These are phyloP conservation scores for Malus hybrid DNA, from an alignment of 331 rosid genomes.

Conservation along the genomic window DNA sequence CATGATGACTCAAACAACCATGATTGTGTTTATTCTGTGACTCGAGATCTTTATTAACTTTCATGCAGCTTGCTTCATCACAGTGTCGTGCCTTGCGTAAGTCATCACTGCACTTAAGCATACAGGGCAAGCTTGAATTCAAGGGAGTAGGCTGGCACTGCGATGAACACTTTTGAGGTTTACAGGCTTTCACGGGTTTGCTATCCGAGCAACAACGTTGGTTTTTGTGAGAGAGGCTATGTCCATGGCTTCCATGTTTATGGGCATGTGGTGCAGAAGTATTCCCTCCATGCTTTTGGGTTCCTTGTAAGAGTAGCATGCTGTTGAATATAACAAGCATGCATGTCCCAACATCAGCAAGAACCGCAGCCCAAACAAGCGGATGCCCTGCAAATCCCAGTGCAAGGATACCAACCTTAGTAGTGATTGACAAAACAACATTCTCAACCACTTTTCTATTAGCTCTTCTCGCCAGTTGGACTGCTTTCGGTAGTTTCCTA, in stretches of 20 bases:
- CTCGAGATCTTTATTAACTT: constrained; percentile 16
- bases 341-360: constrained; percentile 92
- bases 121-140: constrained; percentile 26
- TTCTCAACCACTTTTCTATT: constrained; percentile 57
- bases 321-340: constrained; percentile 73
- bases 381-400: constrained; percentile 82
- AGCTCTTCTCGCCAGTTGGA: constrained; percentile 52
- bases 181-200: constrained; percentile 7
- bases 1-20: constrained; percentile 12
- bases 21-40: constrained; percentile 22
- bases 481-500: constrained; percentile 69
- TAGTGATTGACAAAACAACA: constrained; percentile 46
- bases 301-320: constrained; percentile 59
- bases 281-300: constrained; percentile 32
- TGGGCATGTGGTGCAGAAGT: constrained; percentile 24
- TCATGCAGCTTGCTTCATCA: constrained; percentile 29
- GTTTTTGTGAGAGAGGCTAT: constrained; percentile 19
- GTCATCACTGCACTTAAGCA: constrained; percentile 10
- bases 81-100: constrained; percentile 23
- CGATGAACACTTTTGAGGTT: constrained; percentile 34
- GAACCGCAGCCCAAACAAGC: constrained; percentile 94
- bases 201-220: constrained; percentile 40
- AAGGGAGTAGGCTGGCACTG: constrained; percentile 17
- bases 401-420: constrained; percentile 58
- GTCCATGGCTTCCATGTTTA: constrained; percentile 30